Evolutionary conservation across 495 filamentous ascomycete genomes (phyloP).

Genomic region (Acidiella bohemica): DNA sequence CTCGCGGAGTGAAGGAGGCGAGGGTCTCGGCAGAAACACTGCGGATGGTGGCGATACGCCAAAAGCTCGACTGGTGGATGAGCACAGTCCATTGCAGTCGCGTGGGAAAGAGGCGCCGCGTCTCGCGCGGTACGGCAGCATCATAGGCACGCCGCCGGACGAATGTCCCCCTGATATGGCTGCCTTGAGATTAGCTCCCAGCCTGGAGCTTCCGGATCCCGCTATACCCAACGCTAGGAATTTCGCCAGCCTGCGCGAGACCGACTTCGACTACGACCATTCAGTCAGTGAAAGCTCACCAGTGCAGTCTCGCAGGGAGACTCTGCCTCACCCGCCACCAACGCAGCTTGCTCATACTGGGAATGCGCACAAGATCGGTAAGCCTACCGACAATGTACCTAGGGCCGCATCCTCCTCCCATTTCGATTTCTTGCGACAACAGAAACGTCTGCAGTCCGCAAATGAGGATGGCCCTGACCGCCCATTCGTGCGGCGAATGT

Average conservation of each 20-base stretch:
- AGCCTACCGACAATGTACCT: constrained; percentile 7
- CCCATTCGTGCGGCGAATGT: constrained; percentile 31
- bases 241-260: no score
- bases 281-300: constrained; percentile 5
- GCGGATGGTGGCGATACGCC: not conserved
- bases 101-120: constrained; percentile 11
- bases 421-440: constrained; percentile 22
- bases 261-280: constrained; percentile 2
- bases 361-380: constrained; percentile 20
- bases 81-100: constrained; percentile 19
- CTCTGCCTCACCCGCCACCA: constrained; percentile 16
- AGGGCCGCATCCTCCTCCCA: constrained; percentile 8
- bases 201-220: constrained; percentile 59
- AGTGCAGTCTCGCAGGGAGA: constrained; percentile 10
- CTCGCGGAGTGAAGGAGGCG: constrained; percentile 1
- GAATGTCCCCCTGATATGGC: not conserved
- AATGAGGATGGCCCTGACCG: constrained; percentile 12
- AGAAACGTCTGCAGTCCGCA: constrained; percentile 26
- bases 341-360: constrained; percentile 14
- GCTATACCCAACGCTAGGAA: constrained; percentile 51
- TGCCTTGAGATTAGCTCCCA: constrained; percentile 24
- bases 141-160: constrained; percentile 49
- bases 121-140: constrained; percentile 57
- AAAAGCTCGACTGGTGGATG: not conserved
- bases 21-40: not conserved